Base-by-base conservation (phyloP, 805 yeast genomes). In the Candida ulmi region DNA sequence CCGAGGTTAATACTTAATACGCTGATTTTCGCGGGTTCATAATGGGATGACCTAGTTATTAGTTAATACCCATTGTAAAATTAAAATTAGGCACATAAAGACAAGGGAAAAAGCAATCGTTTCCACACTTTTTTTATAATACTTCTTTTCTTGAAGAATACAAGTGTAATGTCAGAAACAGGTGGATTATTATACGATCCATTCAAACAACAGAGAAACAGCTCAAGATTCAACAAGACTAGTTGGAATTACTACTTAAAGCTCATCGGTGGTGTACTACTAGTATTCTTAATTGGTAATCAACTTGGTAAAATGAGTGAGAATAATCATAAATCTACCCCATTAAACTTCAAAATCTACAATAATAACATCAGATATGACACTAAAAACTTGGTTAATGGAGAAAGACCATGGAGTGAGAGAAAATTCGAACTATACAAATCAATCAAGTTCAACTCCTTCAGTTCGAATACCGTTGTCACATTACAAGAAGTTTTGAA, bases 331-430 rank as follows among this genome's bases (percentile, higher is more conserved):
- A 16, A 29, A 11, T 15, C 17, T n/a, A n/a, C n/a, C 16, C 16
- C 21, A 13, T 23, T 42, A 33, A 28, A 31, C 11, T 29, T 52
- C 23, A 49, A 46, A 27, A 38, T 52, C 1, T 72, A 71, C 48
- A 63, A 72, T 17, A 66, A 72, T 46, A 72, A 72, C 45, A 68
- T 72, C 36, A 54, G 78, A 25, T 68, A 54, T 41, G 76, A 70
- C 42, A 69, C 68, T 47, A 45, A 39, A 17, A 43, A 53, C 19
- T 54, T 58, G 0, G 65, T 50, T 30, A 45, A 52, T 7, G 66
- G 65, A 13, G 83, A 76, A 50, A 47, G 51, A 38, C 63, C 64
- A 1, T 76, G 82, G 82, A 42, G 43, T 4, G 56, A 48, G 15
- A 63, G 82, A 26, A 62, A 62, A 43, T 48, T 45, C 2, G 63